phyloP scores from a whole-genome alignment of 2,329 filamentous ascomycete species.

The Teratosphaeria epicoccoides region DNA sequence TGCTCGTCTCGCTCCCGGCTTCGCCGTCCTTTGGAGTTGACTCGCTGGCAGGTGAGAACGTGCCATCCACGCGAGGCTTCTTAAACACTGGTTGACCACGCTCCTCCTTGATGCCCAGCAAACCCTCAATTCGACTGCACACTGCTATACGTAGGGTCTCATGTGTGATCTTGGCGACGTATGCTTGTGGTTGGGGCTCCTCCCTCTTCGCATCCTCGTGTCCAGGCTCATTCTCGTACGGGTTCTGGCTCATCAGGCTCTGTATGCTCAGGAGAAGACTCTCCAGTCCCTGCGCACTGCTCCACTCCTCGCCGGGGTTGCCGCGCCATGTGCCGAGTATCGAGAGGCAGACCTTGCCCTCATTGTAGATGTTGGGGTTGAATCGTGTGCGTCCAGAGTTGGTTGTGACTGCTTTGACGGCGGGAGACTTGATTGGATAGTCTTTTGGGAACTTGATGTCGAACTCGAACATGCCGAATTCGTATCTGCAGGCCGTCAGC shows the following conservation, averaged over 20 bases:
- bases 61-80: conserved; percentile 1
- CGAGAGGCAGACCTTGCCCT: conserved; percentile 83
- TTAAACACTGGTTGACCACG: conserved; percentile 3
- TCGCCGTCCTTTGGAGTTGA: not conserved
- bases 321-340: conserved; percentile 75
- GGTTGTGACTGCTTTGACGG: conserved; percentile 63
- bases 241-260: conserved; percentile 86
- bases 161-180: conserved; percentile 62
- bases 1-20: conserved; percentile 6
- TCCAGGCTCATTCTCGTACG: conserved; percentile 84
- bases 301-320: conserved; percentile 88
- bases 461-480: conserved; percentile 95
- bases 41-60: not conserved
- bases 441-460: conserved; percentile 44
- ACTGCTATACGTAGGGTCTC: conserved; percentile 81
- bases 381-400: conserved; percentile 83
- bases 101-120: conserved; percentile 50
- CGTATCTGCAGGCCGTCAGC: conserved; percentile 44
- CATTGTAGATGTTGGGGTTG: conserved; percentile 92
- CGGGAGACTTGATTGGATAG: conserved; percentile 61
- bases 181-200: conserved; percentile 16
- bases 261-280: conserved; percentile 93
- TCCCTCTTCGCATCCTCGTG: conserved; percentile 54
- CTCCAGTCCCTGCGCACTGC: conserved; percentile 86
- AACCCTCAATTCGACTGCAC: conserved; percentile 72